Evolutionary conservation across 2,329 filamentous ascomycete genomes (phyloP), one percentile per base, ranked within the genome.

Genomic region (Podosphaera xanthii): DNA sequence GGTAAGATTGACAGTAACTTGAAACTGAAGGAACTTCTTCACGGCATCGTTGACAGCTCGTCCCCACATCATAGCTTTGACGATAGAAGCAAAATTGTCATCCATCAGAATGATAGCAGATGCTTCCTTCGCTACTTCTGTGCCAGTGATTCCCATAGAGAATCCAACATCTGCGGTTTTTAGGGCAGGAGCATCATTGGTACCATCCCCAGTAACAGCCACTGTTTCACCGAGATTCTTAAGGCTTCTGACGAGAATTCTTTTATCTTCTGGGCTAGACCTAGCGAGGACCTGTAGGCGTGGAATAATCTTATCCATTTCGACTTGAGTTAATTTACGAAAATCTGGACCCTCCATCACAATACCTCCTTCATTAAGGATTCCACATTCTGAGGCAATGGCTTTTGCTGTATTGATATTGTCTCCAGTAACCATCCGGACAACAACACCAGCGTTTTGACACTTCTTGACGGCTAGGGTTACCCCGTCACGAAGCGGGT

Each of bases 1-100:
- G 2, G 85, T 89, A 65, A 89, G 86, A 72, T 89, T 90, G 70
- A 90, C 86, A 0, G 80, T 83, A 64, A 84, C 76, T 70, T 83
- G 80, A 60, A 78, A 78, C 63, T 78, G 72, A 56, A 77, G 67
- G 64, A 77, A 77, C 64, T 77, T 77, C 67, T 75, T 72, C 40
- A 77, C 75, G 1, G 75, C 74, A 63, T 77, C 75, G 62, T 77
- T 77, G 61, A 77, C 77, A 22, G 78, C 77, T 61, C 79, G 75
- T 59, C 79, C 79, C 79, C 79, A 81, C 72, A 77, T 77, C 62
- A 81, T 71, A 12, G 77, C 78, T 63, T 78, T 79, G 59, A 83
- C 77, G 63, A 83, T 83, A 2, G 79, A 82, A 1, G 76, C 71
- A 67, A 81, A 81, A 66, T 81, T 81, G 67, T 81, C 78, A 64